phyloP scores from a whole-genome alignment of 1,139 yeast species.

The Hyphopichia wangnamkhiaoensis region DNA sequence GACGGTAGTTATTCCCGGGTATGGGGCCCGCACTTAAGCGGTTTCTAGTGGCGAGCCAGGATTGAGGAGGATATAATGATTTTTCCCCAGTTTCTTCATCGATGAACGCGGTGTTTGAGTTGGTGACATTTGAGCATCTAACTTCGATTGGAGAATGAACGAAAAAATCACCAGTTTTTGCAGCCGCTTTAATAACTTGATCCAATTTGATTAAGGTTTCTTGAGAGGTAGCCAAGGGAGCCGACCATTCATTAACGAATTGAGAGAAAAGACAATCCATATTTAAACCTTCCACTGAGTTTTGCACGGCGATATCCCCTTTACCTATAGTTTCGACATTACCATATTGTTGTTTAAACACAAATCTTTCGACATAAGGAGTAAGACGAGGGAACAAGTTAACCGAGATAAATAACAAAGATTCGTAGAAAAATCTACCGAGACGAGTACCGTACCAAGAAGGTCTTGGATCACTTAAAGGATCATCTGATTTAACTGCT shows the following conservation, averaged over 20 bases:
- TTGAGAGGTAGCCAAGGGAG: slow-evolving; percentile 79
- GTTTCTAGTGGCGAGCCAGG: slow-evolving; percentile 40
- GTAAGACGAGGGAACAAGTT: slow-evolving; percentile 72
- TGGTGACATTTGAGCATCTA: slow-evolving; percentile 85
- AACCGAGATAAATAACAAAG: slow-evolving; percentile 77
- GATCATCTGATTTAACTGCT: slow-evolving; percentile 69
- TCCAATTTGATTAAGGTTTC: slow-evolving; percentile 68
- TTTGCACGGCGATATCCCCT: slow-evolving; percentile 72
- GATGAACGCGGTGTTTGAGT: slow-evolving; percentile 40
- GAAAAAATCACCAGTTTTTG: slow-evolving; percentile 59
- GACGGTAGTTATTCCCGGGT: slow-evolving; percentile 80
- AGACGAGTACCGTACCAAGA: slow-evolving; percentile 85
- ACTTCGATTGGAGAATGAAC: slow-evolving; percentile 97
- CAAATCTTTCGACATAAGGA: slow-evolving; percentile 81
- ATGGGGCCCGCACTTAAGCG: slow-evolving; percentile 65
- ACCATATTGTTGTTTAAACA: slow-evolving; percentile 84
- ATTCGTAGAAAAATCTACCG: slow-evolving; percentile 79
- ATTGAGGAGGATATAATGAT: slow-evolving; percentile 42
- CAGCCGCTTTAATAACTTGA: slow-evolving; percentile 62
- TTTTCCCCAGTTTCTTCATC: slow-evolving; percentile 47
- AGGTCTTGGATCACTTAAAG: slow-evolving; percentile 63
- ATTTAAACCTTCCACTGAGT: slow-evolving; percentile 82
- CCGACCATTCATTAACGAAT: slow-evolving; percentile 95
- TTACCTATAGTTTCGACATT: slow-evolving; percentile 64
- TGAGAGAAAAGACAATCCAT: slow-evolving; percentile 96